phyloP scores from a whole-genome alignment of 208 protist genomes.

The Acanthamoeba sp. region DNA sequence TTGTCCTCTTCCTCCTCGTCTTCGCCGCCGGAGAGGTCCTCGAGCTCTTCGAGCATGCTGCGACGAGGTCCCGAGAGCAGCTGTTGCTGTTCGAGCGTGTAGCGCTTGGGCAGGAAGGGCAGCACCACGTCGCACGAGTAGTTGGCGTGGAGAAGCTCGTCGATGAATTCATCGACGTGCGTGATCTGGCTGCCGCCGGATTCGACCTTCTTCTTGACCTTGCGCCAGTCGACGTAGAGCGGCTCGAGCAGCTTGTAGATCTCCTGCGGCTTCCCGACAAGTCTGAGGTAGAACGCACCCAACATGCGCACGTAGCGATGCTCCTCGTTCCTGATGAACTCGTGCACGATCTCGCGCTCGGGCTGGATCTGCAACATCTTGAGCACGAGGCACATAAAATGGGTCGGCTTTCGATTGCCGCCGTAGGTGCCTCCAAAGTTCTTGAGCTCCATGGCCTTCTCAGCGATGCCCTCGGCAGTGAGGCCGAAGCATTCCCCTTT shows the following conservation, averaged over 20 bases:
- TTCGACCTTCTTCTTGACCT: conserved; percentile 80
- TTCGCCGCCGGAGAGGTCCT: conserved; percentile 66
- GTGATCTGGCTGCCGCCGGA: conserved; percentile 77
- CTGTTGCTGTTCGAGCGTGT: conserved; percentile 73
- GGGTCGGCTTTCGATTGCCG: conserved; percentile 90
- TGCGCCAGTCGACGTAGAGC: conserved; percentile 92
- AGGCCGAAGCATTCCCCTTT: conserved; percentile 95
- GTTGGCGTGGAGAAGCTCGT: conserved; percentile 88
- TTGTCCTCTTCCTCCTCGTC: not conserved
- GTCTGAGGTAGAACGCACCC: conserved; percentile 92
- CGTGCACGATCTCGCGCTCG: conserved; percentile 92
- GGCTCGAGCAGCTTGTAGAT: conserved; percentile 93
- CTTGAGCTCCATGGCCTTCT: conserved; percentile 92
- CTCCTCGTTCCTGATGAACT: conserved; percentile 93
- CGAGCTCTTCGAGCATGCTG: conserved; percentile 76
- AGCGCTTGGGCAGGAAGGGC: conserved; percentile 85
- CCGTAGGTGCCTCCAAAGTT: conserved; percentile 92
- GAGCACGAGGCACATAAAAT: conserved; percentile 93
- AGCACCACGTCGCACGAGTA: conserved; percentile 89
- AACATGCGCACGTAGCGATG: conserved; percentile 92
- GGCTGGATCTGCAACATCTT: conserved; percentile 93
- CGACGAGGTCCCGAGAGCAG: conserved; percentile 75
- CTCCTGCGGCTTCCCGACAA: conserved; percentile 88
- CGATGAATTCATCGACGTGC: conserved; percentile 92
- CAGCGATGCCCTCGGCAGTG: conserved; percentile 90